Conservation (phyloP, 2,329 filamentous ascomycete genomes). For the Hypoxylon sp. region DNA sequence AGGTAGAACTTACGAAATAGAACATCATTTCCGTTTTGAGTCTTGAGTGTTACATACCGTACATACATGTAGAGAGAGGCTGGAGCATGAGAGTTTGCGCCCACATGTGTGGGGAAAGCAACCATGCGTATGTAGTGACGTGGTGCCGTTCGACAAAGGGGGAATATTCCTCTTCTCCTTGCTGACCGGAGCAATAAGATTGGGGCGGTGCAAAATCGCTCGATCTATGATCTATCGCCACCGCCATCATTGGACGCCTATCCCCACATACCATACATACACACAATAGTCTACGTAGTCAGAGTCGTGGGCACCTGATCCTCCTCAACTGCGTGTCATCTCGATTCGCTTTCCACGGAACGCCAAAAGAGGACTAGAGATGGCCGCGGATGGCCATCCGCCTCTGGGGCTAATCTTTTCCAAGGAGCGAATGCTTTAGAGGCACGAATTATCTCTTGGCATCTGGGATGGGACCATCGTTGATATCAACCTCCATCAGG, state of each 20-base stretch:
- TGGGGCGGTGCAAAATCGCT: constrained; percentile 43
- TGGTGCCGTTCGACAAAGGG: constrained; percentile 52
- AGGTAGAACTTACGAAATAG: no score
- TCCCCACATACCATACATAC: constrained; percentile 26
- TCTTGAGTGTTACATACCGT: no score
- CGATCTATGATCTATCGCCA: constrained; percentile 44
- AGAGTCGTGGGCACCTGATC: constrained; percentile 51
- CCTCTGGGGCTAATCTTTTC: constrained; percentile 26
- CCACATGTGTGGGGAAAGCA: constrained; percentile 42
- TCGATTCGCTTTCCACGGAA: constrained; percentile 43
- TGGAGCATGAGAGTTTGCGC: constrained; percentile 33
- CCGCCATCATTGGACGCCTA: constrained; percentile 15
- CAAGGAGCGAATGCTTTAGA: constrained; percentile 22
- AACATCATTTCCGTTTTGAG: no score
- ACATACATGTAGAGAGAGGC: constrained; percentile 18
- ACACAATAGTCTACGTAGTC: constrained; percentile 29
- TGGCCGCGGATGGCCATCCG: constrained; percentile 36
- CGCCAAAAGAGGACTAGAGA: constrained; percentile 35
- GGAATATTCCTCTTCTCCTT: constrained; percentile 36
- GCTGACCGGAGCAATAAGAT: constrained; percentile 37
- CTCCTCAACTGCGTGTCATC: constrained; percentile 54
- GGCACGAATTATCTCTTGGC: constrained; percentile 41
- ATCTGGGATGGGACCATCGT: constrained; percentile 21
- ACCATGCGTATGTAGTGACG: constrained; percentile 50
- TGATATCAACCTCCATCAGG: constrained; percentile 31